Base-by-base conservation (phyloP, 208 protist genomes). In the Entamoeba invadens region DNA sequence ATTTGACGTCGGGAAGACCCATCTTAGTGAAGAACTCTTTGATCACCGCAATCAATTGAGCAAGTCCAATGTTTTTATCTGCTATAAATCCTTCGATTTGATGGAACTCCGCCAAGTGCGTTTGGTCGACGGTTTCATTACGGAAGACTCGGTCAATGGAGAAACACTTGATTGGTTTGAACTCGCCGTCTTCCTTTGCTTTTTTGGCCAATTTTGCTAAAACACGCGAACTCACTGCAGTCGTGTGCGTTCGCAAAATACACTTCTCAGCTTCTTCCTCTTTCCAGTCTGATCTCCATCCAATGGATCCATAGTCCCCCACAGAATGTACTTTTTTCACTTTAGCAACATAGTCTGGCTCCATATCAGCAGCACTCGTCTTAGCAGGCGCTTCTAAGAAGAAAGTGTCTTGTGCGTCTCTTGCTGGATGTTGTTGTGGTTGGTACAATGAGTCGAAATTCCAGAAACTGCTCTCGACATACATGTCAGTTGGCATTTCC, bases 371-470 rank as follows among this genome's bases (percentile, higher is more conserved):
- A 21, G 91, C 6, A 44, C 5, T 31, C 14, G 38, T n/a, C 50
- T 38, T 2, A 44, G 72, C 45, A n/a, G 91, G 31, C 45, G 12
- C 4, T 77, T 25, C 72, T 45, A 99, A 95, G 96, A 99, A 99
- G 97, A 99, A 99, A 8, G 99, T 99, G 96, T 99, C 99, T 93
- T 99, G 99, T 50, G 97, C 95, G 95, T 99, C 99, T 92, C 99
- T 97, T 10, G 98, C 98, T 18, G 99, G 99, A 96, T 99, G 99
- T 95, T 99, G 97, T 97, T 99, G 99, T 45, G 99, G 98, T 96
- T 99, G 98, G 95, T 99, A 99, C 77, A 99, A 97, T 10, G 99
- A 96, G 96, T 99, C 99, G 95, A 99, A 99, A 97, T 99, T 99
- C 99, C 99, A 99, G 97, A 99, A 99, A 42, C 98, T 99, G 77